phyloP scores from a whole-genome alignment of 139 green algal genomes.

The Auxenochlorella pyrenoidosa region DNA sequence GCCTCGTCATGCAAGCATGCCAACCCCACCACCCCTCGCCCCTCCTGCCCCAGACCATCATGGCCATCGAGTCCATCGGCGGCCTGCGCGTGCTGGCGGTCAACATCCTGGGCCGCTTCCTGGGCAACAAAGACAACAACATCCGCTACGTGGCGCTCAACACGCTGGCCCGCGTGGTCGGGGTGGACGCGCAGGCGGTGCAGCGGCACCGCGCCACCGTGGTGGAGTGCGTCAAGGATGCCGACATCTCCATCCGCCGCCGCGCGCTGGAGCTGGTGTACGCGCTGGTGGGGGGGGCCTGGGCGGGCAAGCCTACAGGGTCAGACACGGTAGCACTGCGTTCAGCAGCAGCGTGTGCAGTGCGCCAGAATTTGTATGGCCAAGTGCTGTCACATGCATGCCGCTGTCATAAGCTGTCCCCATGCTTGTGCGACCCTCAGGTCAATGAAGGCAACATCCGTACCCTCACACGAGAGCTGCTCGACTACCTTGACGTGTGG shows the following conservation, averaged over 20 bases:
- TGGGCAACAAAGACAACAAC: slow-evolving; percentile 86
- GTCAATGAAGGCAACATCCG: slow-evolving; percentile 80
- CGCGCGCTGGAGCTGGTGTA: slow-evolving; percentile 97
- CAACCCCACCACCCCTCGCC: not conserved
- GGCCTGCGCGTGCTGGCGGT: slow-evolving; percentile 96
- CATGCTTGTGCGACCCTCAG: not conserved
- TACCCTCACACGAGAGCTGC: slow-evolving; percentile 88
- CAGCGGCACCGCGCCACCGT: slow-evolving; percentile 96
- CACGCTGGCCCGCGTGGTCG: slow-evolving; percentile 88
- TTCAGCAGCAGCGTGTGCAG: too few relatives aligned
- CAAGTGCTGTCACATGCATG: too few relatives aligned
- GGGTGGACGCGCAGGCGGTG: slow-evolving; percentile 87
- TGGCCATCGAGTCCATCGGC: slow-evolving; percentile 90
- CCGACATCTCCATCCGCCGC: slow-evolving; percentile 69
- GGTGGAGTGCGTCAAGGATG: slow-evolving; percentile 96
- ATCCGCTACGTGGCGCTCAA: slow-evolving; percentile 98
- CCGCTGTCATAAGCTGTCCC: too few relatives aligned
- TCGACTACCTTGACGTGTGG: slow-evolving; percentile 92
- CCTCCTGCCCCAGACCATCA: slow-evolving; percentile 77
- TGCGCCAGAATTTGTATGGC: too few relatives aligned
- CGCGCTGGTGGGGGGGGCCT: slow-evolving; percentile 59
- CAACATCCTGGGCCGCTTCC: slow-evolving; percentile 96
- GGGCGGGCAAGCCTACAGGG: too few relatives aligned
- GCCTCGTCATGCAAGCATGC: not conserved
- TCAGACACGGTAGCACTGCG: too few relatives aligned